Evolutionary conservation across 2,329 filamentous ascomycete genomes (phyloP).

Genomic region (Xylariales sp.): DNA sequence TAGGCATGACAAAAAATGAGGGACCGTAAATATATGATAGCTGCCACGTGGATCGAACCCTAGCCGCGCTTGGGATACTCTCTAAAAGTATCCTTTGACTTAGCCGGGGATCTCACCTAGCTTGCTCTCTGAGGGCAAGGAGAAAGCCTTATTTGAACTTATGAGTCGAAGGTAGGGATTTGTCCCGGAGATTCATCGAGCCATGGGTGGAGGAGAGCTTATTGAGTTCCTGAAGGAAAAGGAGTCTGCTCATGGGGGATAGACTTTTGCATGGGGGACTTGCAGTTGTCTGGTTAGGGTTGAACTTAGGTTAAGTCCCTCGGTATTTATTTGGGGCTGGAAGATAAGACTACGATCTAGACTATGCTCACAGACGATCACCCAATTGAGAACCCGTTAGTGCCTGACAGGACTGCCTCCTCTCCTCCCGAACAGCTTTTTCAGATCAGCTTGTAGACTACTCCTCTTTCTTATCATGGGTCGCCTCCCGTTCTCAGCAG

Average conservation of each 20-base stretch:
- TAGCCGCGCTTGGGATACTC: neutral
- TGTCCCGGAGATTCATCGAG: too few species aligned
- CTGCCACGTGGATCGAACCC: slow-evolving; percentile 1
- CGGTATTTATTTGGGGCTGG: too few species aligned
- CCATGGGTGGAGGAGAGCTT: too few species aligned
- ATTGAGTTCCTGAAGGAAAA: too few species aligned
- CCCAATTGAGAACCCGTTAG: neutral
- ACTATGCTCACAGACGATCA: neutral
- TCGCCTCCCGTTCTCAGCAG: neutral
- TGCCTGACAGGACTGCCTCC: neutral
- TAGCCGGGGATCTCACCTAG: neutral
- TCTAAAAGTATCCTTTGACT: neutral
- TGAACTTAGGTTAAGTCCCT: too few species aligned
- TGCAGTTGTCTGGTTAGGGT: too few species aligned
- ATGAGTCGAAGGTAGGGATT: neutral
- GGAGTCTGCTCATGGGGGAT: too few species aligned
- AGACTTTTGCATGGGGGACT: too few species aligned
- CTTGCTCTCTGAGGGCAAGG: neutral
- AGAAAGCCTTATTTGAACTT: neutral
- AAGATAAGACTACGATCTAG: neutral
- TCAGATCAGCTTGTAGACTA: slow-evolving; percentile 3
- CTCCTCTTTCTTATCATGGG: neutral
- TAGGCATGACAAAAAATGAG: neutral
- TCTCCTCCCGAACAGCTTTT: neutral
- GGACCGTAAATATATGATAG: neutral